These are phyloP conservation scores for Imleria badia DNA, from an alignment of 768 basidiomycete genomes.

Conservation along the genomic window DNA sequence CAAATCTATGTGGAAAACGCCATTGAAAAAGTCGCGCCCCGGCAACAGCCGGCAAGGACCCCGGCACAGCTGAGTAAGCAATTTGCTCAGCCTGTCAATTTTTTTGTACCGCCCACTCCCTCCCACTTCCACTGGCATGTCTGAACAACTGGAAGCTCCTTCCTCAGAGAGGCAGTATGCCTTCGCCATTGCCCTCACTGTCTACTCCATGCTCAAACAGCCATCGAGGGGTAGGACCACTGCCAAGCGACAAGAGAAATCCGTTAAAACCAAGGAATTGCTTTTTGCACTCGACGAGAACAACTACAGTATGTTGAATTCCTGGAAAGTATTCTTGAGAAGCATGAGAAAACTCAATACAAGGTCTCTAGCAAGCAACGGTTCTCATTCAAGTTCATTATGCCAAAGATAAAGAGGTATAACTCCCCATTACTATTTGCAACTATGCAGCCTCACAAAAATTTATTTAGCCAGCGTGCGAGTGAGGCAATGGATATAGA, in stretches of 20 bases:
- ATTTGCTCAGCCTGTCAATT: too few species aligned
- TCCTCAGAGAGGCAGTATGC: too few species aligned
- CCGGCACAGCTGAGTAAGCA: too few species aligned
- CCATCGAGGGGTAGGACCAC: background rate
- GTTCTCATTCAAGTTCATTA: background rate
- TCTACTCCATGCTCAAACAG: background rate
- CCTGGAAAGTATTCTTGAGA: background rate
- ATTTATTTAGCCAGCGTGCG: background rate
- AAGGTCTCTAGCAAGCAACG: background rate
- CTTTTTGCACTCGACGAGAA: background rate
- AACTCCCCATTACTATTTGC: too few species aligned
- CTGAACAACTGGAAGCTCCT: too few species aligned
- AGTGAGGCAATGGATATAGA: too few species aligned
- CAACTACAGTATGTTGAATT: conserved; percentile 4
- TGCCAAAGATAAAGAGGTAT: background rate
- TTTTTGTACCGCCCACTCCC: too few species aligned
- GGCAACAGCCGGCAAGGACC: too few species aligned
- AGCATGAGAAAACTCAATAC: background rate
- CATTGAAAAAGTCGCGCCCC: too few species aligned
- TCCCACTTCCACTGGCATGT: too few species aligned
- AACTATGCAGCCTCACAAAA: too few species aligned
- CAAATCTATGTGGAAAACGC: too few species aligned
- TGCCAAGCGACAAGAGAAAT: background rate
- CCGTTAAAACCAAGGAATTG: conserved; percentile 1
- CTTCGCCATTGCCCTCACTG: background rate